Base-by-base conservation (phyloP, 208 protist genomes). In the Crithidia acanthocephali region DNA sequence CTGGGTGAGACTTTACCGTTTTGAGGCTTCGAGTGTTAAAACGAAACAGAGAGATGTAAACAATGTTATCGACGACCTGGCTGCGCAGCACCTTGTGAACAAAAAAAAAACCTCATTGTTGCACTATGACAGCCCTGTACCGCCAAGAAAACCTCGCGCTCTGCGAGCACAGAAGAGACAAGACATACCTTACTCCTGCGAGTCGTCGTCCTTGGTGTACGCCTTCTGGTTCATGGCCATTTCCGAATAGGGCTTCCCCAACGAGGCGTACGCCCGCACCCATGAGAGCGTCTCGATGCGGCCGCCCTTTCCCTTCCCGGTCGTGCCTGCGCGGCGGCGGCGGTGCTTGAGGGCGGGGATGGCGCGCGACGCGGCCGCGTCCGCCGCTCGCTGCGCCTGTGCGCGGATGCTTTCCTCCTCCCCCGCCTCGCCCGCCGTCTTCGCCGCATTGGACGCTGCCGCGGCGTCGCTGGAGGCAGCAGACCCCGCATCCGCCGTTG, bases 191-290 rank as follows among this genome's bases (percentile, higher is more conserved):
- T 55, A 66, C 32, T 66, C 69, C 32, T 68, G 60, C 27, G 28
- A 53, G 69, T 76, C 61, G 47, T 76, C 71, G 15, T 66, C 71
- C 30, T 76, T 61, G 2, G 47, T 18, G 27, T 60, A 70, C 9
- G 57, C 71, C 50, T 74, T 77, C 33, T 86, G 77, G 42, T 86
- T 86, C 22, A 59, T 74, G 6, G 75, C 81, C 44, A 93, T 78
- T 16, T 73, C 78, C 9, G 80, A 65, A 62, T 81, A 88, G 20
- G 88, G 88, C 59, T 78, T 30, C 10, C 83, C 85, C 20, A 93
- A 37, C 27, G 80, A 73, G 42, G 73, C 76, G 55, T 88, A 88
- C 23, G 81, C 84, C 69, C 83, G 89, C 33, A 81, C 71, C 88
- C 88, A 93, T 52, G 80, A 68, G 44, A 72, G 58, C 15, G 72